Evolutionary conservation across 345 rosid genomes (phyloP), one percentile per base, ranked within the genome.

Genomic region (Balakata baccata): DNA sequence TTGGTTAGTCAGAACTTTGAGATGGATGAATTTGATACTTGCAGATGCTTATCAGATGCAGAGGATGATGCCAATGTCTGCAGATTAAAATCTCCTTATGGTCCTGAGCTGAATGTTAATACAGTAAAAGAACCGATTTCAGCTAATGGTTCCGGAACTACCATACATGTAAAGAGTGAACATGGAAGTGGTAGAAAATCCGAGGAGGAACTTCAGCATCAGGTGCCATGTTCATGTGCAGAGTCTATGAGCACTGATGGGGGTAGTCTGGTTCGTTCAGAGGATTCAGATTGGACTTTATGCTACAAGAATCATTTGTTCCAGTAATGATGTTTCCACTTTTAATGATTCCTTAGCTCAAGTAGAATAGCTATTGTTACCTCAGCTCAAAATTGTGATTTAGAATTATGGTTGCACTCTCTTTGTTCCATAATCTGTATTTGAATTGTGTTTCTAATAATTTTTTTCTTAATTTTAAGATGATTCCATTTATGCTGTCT

Each of bases 211-310:
- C 69, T 71, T 75, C 74, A 71, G n/a, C 57, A 63, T 71, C 58
- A 62, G 9, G 8, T 73, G 64, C 81, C 83, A 76, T 82, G 74
- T 70, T 82, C 87, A 29, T 85, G 81, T 75, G 92, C 87, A 11
- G 98, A 92, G 75, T 94, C 96, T 69, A 85, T 90, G 75, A 85
- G 86, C 86, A 84, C 85, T 45, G 91, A 90, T 78, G 89, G 91
- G 69, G 94, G 86, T 39, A 81, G 83, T 75, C 81, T 92, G 73
- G 78, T 81, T 62, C 73, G 86, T 79, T 94, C 98, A 3, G 89
- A 82, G 50, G 98, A 94, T 85, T 92, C 94, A 25, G 90, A 86
- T 79, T 94, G 98, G 98, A 88, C 85, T 67, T 77, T 85, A 49
- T 90, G 89, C 82, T 94, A 89, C 88, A 88, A 89, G 86, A 89